These are phyloP conservation scores for Hypoxylon intermedium DNA, from an alignment of 495 filamentous ascomycete genomes.

Conservation along the genomic window DNA sequence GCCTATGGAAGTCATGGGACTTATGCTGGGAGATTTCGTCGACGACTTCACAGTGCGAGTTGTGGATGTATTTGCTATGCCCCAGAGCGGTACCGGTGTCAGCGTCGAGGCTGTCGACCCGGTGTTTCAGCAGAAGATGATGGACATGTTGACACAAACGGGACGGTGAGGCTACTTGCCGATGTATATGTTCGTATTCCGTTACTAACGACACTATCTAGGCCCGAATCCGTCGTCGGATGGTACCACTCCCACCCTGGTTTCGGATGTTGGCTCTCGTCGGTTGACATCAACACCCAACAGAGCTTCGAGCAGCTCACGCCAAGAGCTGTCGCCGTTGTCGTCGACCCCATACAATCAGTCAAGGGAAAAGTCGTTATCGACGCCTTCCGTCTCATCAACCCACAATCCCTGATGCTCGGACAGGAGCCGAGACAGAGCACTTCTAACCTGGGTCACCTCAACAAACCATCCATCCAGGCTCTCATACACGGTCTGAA, in stretches of 20 bases:
- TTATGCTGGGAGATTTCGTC: slow-evolving; percentile 98
- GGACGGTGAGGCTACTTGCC: slow-evolving; percentile 72
- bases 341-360: slow-evolving; percentile 97
- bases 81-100: slow-evolving; percentile 97
- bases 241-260: slow-evolving; percentile 99
- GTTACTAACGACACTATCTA: slow-evolving; percentile 45
- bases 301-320: slow-evolving; percentile 99
- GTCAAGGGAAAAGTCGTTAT: slow-evolving; percentile 99
- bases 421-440: slow-evolving; percentile 98
- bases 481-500: slow-evolving; percentile 99
- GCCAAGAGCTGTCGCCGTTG: slow-evolving; percentile 93
- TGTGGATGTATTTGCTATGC: slow-evolving; percentile 98
- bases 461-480: slow-evolving; percentile 98
- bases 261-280: slow-evolving; percentile 98
- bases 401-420: slow-evolving; percentile 97
- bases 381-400: slow-evolving; percentile 98
- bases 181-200: neutral
- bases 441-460: slow-evolving; percentile 94
- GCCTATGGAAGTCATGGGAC: slow-evolving; percentile 99
- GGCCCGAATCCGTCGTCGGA: slow-evolving; percentile 94
- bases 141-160: slow-evolving; percentile 98
- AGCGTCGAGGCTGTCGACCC: slow-evolving; percentile 98
- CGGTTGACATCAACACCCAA: slow-evolving; percentile 99
- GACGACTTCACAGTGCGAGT: slow-evolving; percentile 99
- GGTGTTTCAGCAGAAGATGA: slow-evolving; percentile 99